Conservation (phyloP, 2,329 filamentous ascomycete genomes). For the Madurella fahalii region DNA sequence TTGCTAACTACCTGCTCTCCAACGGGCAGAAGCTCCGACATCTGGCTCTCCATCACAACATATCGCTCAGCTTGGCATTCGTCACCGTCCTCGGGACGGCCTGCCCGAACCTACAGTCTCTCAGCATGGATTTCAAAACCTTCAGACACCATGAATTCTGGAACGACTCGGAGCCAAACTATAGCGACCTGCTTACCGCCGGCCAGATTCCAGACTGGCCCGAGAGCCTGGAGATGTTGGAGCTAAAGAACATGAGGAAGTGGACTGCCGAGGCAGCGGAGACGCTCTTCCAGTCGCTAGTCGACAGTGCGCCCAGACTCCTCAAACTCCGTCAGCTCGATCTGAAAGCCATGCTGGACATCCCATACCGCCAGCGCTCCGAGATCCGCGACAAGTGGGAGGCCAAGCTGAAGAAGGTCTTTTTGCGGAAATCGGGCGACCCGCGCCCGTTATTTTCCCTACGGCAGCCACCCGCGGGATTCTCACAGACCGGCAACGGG, state of each 20-base stretch:
- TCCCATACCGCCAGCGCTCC: slow-evolving; percentile 77
- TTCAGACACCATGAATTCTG: slow-evolving; percentile 65
- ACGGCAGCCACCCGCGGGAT: background rate
- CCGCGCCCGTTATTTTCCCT: slow-evolving; percentile 25
- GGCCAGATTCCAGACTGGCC: slow-evolving; percentile 77
- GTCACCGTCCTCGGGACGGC: slow-evolving; percentile 59
- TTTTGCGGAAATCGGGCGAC: slow-evolving; percentile 43
- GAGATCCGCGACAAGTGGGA: slow-evolving; percentile 77
- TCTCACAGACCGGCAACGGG: background rate
- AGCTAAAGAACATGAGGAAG: slow-evolving; percentile 72
- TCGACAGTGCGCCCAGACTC: slow-evolving; percentile 64
- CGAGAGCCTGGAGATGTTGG: slow-evolving; percentile 61
- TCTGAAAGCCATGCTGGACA: slow-evolving; percentile 73
- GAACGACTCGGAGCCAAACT: slow-evolving; percentile 70
- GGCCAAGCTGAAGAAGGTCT: slow-evolving; percentile 63
- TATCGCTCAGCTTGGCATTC: slow-evolving; percentile 72
- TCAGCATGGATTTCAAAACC: slow-evolving; percentile 76
- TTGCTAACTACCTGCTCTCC: slow-evolving; percentile 61
- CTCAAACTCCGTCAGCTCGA: slow-evolving; percentile 64
- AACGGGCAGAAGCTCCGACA: slow-evolving; percentile 65
- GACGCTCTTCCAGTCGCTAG: slow-evolving; percentile 73
- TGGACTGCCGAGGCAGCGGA: slow-evolving; percentile 68
- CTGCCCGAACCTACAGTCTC: slow-evolving; percentile 66
- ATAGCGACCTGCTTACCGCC: slow-evolving; percentile 61
- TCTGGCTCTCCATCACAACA: slow-evolving; percentile 73